Base-by-base conservation (phyloP, 805 yeast species). In the Zygosaccharomyces bailii region DNA sequence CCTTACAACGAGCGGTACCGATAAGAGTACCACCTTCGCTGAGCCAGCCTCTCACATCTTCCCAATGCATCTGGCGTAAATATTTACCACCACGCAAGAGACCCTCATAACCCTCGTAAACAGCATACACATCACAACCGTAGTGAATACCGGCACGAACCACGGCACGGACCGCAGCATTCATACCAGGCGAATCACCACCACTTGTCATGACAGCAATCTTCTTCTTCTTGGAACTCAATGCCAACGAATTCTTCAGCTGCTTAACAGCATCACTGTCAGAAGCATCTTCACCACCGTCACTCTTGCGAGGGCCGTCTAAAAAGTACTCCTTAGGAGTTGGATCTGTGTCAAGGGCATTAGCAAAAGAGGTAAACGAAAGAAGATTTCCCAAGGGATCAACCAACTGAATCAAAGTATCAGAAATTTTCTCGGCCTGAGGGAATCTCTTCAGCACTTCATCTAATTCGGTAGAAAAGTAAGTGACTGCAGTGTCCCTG, bases 171-270 rank as follows among this genome's bases (percentile, higher is more conserved):
- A 93, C 99, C 20, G 83, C 86, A 4, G 97, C 91, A 67, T 89
- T 88, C 99, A 93, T 93, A 59, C 99, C 99, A 23, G 95, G 99
- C 42, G 98, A 86, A 64, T 93, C 99, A 68, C 99, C 99, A 56
- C 99, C 99, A 1, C 96, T 87, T 4, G 98, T 93, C 91, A 93
- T 89, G 40, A 93, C 93, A 4, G 95, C 99, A 52, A 93, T 86
- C 44, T 63, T 63, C 55, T 60, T 60, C 55, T 60, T 63, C 36
- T 50, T 48, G 19, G 39, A 41, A 8, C 18, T 34, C 5, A 36
- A 20, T 9, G 52, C 43, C 33, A 57, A 39, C 19, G 60, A 39
- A 38, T 55, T 40, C 32, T 48, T 52, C 42, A 59, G 49, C 20
- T 44, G 21, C 20, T 50, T 42, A 11, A 49, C 49, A 9, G 64